Evolutionary conservation across 208 protist species (phyloP).

Genomic region (Trichomonas gallinae): DNA sequence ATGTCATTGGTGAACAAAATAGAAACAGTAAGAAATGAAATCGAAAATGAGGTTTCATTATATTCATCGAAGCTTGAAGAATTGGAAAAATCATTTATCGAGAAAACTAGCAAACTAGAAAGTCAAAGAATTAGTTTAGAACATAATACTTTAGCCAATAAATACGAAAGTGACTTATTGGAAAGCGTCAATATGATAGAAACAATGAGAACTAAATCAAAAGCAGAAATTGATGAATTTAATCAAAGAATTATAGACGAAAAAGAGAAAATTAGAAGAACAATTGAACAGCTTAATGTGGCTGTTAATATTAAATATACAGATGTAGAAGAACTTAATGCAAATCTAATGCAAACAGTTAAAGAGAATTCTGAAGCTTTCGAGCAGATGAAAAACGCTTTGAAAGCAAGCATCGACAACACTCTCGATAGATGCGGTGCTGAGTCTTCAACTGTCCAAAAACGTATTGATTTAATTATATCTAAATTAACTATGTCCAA

Average conservation of each 20-base stretch:
- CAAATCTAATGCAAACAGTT: background rate
- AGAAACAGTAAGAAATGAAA: background rate
- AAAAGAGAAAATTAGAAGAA: background rate
- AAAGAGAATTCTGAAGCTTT: background rate
- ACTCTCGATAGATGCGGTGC: background rate
- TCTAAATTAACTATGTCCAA: background rate
- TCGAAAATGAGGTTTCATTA: background rate
- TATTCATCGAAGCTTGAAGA: background rate
- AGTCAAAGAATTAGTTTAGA: background rate
- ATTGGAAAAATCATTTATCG: background rate
- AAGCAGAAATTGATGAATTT: background rate
- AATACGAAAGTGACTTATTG: too few relatives aligned
- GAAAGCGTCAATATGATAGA: too few relatives aligned
- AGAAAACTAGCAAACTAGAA: background rate
- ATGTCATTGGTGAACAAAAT: background rate
- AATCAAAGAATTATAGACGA: background rate
- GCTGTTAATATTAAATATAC: background rate
- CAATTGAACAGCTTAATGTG: background rate
- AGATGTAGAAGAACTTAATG: background rate
- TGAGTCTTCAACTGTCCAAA: background rate
- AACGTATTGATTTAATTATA: background rate
- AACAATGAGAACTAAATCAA: too few relatives aligned
- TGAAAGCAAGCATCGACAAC: background rate
- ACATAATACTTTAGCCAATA: too few relatives aligned
- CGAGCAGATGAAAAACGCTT: background rate